Base-by-base conservation (phyloP, 805 yeast species). In the Cyberlindnera euphorbiae region DNA sequence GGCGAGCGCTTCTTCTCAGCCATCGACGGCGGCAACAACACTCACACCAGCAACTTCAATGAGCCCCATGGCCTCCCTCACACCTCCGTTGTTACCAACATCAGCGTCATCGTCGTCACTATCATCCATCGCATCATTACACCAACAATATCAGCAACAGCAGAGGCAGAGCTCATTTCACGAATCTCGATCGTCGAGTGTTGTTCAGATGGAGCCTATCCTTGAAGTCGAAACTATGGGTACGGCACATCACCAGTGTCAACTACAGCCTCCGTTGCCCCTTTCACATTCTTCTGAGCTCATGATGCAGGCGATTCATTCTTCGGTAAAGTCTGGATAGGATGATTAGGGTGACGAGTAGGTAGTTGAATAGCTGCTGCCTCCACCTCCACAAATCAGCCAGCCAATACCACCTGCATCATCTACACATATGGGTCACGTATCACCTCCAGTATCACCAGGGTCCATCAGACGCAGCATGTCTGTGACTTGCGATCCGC, bases 381-480 rank as follows among this genome's bases (percentile, higher is more conserved):
- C n/a, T n/a, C n/a, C n/a, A n/a, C n/a, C n/a, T n/a, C n/a, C n/a
- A n/a, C n/a, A n/a, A n/a, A n/a, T n/a, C n/a, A n/a, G n/a, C n/a
- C n/a, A n/a, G n/a, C n/a, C n/a, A 11, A 15, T 25, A 16, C 30
- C 23, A 16, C 27, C 33, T n/a, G 22, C 22, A 8, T 8, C 9
- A 7, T 19, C 22, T 19, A 19, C 9, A 9, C 7, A 19, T 9
- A 8, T 19, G 7, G 22, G 22, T 8, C 22, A 19, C 22, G 9
- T 19, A 7, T 41, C 47, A 14, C 50, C 45, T 7, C 47, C 46
- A 26, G 13, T 34, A 3, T 40, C 45, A 8, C 45, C 48, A 15
- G 29, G 22, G 4, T 31, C 15, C 12, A 2, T 6, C 5, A 30
- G 33, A 17, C 10, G 50, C 24, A 26, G 30, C 15, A 23, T 30